Conservation (phyloP, 192 early-diverging fungal species). For the Backusella macrospora region DNA sequence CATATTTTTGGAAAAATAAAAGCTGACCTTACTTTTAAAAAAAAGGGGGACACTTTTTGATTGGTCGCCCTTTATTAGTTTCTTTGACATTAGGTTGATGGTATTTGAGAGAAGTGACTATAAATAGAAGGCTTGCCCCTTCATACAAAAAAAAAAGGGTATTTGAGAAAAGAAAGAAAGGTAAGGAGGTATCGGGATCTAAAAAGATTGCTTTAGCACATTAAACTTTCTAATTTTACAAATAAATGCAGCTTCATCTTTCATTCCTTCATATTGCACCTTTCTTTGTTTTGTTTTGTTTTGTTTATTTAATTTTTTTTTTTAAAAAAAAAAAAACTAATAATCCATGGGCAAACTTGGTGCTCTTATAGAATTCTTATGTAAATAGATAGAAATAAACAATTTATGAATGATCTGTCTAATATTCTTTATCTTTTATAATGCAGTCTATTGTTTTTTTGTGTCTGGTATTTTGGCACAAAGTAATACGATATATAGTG, state of each 20-base stretch:
- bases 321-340: background rate
- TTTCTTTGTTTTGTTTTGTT: background rate
- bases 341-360: background rate
- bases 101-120: no score
- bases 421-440: background rate
- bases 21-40: no score
- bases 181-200: background rate
- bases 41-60: no score
- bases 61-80: no score
- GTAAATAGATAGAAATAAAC: background rate
- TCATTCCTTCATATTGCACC: background rate
- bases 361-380: constrained; percentile 1
- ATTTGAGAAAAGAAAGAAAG: no score
- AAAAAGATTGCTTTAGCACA: background rate
- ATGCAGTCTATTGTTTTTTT: background rate
- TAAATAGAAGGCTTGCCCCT: no score
- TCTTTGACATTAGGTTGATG: no score
- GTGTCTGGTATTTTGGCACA: background rate
- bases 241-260: background rate
- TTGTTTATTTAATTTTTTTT: background rate
- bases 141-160: no score
- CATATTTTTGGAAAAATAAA: no score
- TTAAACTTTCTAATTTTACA: background rate
- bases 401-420: background rate
- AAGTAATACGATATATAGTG: background rate